Percentiles rank a stretch among this genome's conserved stretches.
phyloP scores from a whole-genome alignment of 345 rosid genomes.

The Odontarrhena argentea region DNA sequence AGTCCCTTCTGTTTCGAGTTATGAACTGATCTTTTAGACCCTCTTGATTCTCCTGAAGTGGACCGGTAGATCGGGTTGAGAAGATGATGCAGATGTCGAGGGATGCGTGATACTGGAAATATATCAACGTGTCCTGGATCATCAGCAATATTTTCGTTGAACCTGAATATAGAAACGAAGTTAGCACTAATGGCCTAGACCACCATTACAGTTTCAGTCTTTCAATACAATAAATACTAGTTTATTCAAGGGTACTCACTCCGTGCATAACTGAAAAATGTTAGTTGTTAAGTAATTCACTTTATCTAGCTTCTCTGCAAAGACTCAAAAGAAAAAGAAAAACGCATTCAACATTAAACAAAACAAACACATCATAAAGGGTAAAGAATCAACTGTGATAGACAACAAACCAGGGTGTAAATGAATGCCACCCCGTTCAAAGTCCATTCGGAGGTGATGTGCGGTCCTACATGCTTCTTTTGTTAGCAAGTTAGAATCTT shows the following conservation, averaged over 20 bases:
- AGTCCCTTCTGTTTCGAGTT: slow-evolving; percentile 60
- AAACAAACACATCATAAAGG: slow-evolving; percentile 20
- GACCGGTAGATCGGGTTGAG: slow-evolving; percentile 55
- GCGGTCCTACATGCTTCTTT: slow-evolving; percentile 88
- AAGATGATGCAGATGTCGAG: slow-evolving; percentile 67
- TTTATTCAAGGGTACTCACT: slow-evolving; percentile 56
- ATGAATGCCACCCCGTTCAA: slow-evolving; percentile 98
- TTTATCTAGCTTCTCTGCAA: slow-evolving; percentile 76
- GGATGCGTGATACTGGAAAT: slow-evolving; percentile 72
- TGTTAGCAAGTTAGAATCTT: slow-evolving; percentile 61
- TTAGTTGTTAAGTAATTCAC: slow-evolving; percentile 71
- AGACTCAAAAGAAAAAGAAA: slow-evolving; percentile 8
- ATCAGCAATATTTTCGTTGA: slow-evolving; percentile 65
- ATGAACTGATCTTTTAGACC: slow-evolving; percentile 45
- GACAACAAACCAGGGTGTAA: slow-evolving; percentile 58
- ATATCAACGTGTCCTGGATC: slow-evolving; percentile 89
- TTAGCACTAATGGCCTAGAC: slow-evolving; percentile 26
- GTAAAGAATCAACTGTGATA: slow-evolving; percentile 9
- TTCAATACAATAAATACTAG: background rate
- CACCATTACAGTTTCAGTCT: background rate
- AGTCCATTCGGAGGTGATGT: slow-evolving; percentile 64
- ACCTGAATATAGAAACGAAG: slow-evolving; percentile 51
- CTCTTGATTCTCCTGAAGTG: slow-evolving; percentile 42
- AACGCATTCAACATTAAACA: slow-evolving; percentile 18
- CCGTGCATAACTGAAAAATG: slow-evolving; percentile 63